Evolutionary conservation across 345 rosid species (phyloP).

Genomic region (Tarenaya hassleriana): DNA sequence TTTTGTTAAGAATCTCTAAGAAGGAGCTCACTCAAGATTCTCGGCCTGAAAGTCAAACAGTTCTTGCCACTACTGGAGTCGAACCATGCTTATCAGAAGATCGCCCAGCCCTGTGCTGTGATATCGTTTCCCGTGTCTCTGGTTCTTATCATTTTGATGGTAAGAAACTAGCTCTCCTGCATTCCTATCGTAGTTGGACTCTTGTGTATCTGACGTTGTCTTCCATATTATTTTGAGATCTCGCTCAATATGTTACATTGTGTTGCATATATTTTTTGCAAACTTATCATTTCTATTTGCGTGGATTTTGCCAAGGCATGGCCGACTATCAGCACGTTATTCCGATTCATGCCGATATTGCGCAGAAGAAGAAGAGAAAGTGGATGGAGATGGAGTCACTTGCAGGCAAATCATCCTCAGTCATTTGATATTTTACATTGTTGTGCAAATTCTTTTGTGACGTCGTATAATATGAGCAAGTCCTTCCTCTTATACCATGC

Average conservation of each 20-base stretch:
- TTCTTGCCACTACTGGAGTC: slow-evolving; percentile 25
- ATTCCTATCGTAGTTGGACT: neutral
- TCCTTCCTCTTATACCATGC: slow-evolving; percentile 9
- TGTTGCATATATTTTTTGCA: neutral
- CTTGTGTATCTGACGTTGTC: neutral
- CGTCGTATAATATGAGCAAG: neutral
- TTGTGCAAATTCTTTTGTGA: slow-evolving; percentile 2
- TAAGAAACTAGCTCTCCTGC: slow-evolving; percentile 21
- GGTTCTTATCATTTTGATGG: slow-evolving; percentile 76
- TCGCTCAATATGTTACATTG: neutral
- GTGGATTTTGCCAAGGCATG: slow-evolving; percentile 51
- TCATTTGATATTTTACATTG: slow-evolving; percentile 8
- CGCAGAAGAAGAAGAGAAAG: slow-evolving; percentile 59
- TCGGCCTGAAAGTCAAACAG: slow-evolving; percentile 25
- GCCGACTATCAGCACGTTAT: slow-evolving; percentile 93
- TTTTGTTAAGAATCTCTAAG: slow-evolving; percentile 54
- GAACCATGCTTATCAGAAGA: slow-evolving; percentile 25
- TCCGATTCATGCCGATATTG: slow-evolving; percentile 69
- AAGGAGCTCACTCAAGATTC: slow-evolving; percentile 25
- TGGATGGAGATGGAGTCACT: slow-evolving; percentile 48
- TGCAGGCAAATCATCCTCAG: slow-evolving; percentile 33
- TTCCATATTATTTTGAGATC: neutral
- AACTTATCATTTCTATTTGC: neutral
- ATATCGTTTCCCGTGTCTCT: slow-evolving; percentile 59
- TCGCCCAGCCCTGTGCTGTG: slow-evolving; percentile 44